Conservation (phyloP, 768 basidiomycete genomes). For the Russula emetica region DNA sequence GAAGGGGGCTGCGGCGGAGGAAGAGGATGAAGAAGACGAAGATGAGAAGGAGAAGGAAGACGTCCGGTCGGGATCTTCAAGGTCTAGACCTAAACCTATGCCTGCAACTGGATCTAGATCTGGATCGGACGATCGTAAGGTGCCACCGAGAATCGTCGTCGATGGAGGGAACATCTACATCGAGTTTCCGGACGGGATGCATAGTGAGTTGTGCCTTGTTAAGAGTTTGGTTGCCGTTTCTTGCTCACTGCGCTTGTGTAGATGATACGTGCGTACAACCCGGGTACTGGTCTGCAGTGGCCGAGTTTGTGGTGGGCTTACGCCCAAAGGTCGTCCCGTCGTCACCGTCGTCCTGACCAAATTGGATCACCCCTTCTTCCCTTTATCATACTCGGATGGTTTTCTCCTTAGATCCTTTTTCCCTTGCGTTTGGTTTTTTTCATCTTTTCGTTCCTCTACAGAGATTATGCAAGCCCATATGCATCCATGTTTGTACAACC, state of each 20-base stretch:
- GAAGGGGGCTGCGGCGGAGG: neutral
- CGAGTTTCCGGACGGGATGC: constrained; percentile 32
- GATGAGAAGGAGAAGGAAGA: constrained; percentile 9
- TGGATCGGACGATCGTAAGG: constrained; percentile 4
- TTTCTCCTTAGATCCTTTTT: neutral
- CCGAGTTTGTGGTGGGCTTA: constrained; percentile 29
- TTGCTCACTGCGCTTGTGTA: constrained; percentile 7
- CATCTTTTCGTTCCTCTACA: neutral
- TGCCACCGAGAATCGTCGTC: constrained; percentile 20
- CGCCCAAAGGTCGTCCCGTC: neutral
- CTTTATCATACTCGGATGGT: neutral
- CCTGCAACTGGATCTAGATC: neutral
- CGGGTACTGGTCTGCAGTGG: constrained; percentile 33
- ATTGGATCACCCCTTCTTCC: too few relatives aligned
- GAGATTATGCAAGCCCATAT: constrained; percentile 1
- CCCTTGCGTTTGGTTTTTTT: neutral
- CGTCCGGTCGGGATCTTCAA: neutral
- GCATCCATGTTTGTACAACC: constrained; percentile 6
- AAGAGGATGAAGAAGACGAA: constrained; percentile 5
- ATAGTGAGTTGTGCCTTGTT: constrained; percentile 29
- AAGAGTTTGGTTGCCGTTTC: neutral
- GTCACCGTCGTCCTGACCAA: neutral
- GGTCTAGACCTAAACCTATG: neutral
- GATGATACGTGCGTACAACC: constrained; percentile 35
- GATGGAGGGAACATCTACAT: constrained; percentile 28